phyloP scores from a whole-genome alignment of 192 early-diverging fungal species.

The Diversispora eburnea region DNA sequence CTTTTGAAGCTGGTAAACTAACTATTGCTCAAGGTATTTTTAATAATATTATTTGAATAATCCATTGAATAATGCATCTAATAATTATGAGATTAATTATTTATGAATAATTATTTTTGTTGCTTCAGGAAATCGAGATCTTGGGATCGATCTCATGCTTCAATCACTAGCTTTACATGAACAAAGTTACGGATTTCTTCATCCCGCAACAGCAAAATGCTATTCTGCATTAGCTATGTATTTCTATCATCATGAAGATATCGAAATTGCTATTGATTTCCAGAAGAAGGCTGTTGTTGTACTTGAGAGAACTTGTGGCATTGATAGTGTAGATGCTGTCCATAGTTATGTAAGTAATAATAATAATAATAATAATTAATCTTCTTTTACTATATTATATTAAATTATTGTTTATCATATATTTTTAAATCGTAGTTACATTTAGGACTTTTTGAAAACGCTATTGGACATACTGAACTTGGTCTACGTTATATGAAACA shows the following conservation, averaged over 20 bases:
- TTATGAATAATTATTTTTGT: neutral
- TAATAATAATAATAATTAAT: neutral
- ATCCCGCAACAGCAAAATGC: conserved; percentile 83
- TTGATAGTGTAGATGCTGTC: conserved; percentile 83
- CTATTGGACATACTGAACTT: conserved; percentile 62
- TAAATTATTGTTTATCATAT: neutral
- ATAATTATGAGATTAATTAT: neutral
- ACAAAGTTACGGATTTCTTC: conserved; percentile 89
- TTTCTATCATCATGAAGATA: conserved; percentile 67
- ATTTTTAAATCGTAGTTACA: conserved; percentile 52
- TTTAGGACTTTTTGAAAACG: conserved; percentile 87
- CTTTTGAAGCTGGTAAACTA: conserved; percentile 80
- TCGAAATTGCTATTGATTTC: conserved; percentile 61
- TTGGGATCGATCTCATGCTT: conserved; percentile 76
- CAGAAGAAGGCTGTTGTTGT: conserved; percentile 81
- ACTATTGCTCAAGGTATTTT: conserved; percentile 61
- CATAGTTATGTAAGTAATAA: conserved; percentile 72
- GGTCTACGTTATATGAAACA: conserved; percentile 80
- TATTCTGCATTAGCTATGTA: conserved; percentile 81
- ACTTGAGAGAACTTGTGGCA: conserved; percentile 77
- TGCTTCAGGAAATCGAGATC: conserved; percentile 55
- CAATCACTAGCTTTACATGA: conserved; percentile 88
- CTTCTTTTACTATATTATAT: neutral
- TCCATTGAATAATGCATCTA: neutral
- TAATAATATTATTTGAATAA: neutral